Percentiles rank a stretch among this genome's conserved stretches.
phyloP scores from a whole-genome alignment of 768 basidiomycete species.

The Boletus insuetus region DNA sequence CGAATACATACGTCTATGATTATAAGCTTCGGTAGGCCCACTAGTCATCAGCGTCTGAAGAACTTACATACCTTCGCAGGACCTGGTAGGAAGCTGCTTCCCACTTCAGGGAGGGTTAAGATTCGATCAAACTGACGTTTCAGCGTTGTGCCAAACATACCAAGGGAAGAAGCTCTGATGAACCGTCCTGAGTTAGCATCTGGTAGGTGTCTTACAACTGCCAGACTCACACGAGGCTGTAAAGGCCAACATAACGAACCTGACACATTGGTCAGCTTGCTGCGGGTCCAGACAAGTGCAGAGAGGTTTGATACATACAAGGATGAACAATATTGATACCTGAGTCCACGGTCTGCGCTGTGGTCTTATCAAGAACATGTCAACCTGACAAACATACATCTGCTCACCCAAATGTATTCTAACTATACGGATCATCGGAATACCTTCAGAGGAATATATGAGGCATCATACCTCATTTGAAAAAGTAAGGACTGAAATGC shows the following conservation, averaged over 20 bases:
- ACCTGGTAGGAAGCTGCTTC: conserved; percentile 10
- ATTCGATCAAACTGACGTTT: neutral
- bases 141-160: neutral
- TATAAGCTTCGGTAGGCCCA: too few relatives aligned
- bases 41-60: neutral
- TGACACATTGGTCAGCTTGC: neutral
- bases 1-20: too few relatives aligned
- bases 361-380: neutral
- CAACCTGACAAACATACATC: neutral
- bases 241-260: conserved; percentile 9
- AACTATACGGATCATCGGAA: neutral
- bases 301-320: neutral
- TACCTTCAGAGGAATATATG: neutral
- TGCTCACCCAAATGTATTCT: conserved; percentile 11
- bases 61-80: neutral
- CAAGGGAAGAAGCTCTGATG: neutral
- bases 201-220: too few relatives aligned
- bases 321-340: conserved; percentile 4
- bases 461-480: conserved; percentile 3
- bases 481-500: conserved; percentile 8
- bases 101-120: neutral
- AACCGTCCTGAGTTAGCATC: neutral
- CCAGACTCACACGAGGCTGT: neutral
- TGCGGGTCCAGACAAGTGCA: neutral
- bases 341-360: conserved; percentile 5